These are phyloP conservation scores for Aspergillus floridensis DNA, from an alignment of 2,329 filamentous ascomycete genomes.

Conservation along the genomic window DNA sequence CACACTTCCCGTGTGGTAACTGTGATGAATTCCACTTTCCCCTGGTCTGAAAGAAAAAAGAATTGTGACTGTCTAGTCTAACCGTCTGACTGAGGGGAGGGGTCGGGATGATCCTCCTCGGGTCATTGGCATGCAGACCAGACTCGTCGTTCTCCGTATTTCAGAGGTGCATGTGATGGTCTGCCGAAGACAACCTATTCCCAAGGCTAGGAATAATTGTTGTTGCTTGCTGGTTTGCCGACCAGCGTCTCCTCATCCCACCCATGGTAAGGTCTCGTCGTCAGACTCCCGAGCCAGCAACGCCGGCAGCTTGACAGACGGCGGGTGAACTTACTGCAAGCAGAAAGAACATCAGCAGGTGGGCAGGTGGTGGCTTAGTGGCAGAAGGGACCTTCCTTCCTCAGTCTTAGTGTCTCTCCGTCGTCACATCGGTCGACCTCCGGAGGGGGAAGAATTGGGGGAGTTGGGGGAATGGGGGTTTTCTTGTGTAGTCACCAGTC, in stretches of 20 bases:
- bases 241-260: background rate
- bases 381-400: background rate
- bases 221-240: background rate
- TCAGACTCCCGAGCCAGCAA: background rate
- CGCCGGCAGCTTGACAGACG: background rate
- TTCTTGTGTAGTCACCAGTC: background rate
- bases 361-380: background rate
- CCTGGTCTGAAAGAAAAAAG: background rate
- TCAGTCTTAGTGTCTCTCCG: background rate
- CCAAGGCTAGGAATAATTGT: background rate
- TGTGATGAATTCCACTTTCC: background rate
- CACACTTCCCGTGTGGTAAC: background rate
- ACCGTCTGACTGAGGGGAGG: background rate
- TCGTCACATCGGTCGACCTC: background rate
- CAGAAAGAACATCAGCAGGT: background rate
- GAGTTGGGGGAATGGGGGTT: background rate
- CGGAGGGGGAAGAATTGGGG: background rate
- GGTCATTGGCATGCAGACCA: background rate
- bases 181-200: background rate
- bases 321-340: conserved; percentile 5
- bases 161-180: background rate
- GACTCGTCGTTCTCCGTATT: background rate
- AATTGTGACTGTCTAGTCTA: background rate
- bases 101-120: background rate
- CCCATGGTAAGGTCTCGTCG: background rate